These are phyloP conservation scores for Friedmanniomyces simplex DNA, from an alignment of 495 filamentous ascomycete species.

Conservation along the genomic window DNA sequence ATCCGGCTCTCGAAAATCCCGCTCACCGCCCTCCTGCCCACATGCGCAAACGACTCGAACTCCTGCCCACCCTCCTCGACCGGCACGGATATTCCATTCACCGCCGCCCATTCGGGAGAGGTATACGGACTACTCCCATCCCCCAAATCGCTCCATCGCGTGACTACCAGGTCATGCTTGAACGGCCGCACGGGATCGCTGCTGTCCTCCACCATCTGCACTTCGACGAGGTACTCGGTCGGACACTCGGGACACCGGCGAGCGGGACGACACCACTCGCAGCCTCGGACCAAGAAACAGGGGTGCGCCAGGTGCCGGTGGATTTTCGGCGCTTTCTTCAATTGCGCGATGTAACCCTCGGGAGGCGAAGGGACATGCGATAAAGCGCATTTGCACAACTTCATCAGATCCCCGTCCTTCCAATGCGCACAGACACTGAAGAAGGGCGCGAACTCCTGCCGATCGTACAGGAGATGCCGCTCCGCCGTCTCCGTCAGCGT, in stretches of 20 bases:
- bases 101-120: slow-evolving; percentile 39
- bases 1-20: slow-evolving; percentile 48
- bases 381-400: slow-evolving; percentile 48
- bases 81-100: slow-evolving; percentile 30
- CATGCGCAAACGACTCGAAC: slow-evolving; percentile 43
- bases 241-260: slow-evolving; percentile 50
- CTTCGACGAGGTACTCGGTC: slow-evolving; percentile 49
- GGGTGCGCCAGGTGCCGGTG: slow-evolving; percentile 31
- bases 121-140: slow-evolving; percentile 37
- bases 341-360: slow-evolving; percentile 16
- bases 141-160: slow-evolving; percentile 50
- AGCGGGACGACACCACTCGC: slow-evolving; percentile 45
- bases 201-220: slow-evolving; percentile 44
- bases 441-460: slow-evolving; percentile 50
- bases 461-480: slow-evolving; percentile 45
- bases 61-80: slow-evolving; percentile 17
- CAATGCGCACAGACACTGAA: slow-evolving; percentile 51
- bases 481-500: slow-evolving; percentile 36
- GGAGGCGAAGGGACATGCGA: slow-evolving; percentile 41
- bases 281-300: slow-evolving; percentile 39
- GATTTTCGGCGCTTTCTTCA: slow-evolving; percentile 27
- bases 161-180: slow-evolving; percentile 49
- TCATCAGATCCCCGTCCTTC: slow-evolving; percentile 49
- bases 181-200: slow-evolving; percentile 31
- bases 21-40: slow-evolving; percentile 43